phyloP scores from a whole-genome alignment of 2,329 filamentous ascomycete species.

The Alternaria infectoria region DNA sequence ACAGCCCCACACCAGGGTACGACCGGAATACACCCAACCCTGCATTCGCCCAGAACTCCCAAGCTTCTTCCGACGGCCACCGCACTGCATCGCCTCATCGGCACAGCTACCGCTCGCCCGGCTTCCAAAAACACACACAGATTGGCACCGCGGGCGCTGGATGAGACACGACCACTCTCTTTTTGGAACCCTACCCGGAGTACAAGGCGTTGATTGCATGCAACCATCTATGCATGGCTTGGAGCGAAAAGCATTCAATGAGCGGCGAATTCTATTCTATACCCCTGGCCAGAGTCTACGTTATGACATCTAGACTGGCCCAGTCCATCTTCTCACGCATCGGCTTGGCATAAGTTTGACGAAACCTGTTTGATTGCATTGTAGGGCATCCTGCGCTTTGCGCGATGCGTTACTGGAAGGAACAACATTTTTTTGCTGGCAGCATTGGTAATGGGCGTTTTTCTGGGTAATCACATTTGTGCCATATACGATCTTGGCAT shows the following conservation, averaged over 20 bases:
- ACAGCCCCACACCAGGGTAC: slow-evolving; percentile 36
- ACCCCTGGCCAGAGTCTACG: slow-evolving; percentile 13
- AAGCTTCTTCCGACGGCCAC: slow-evolving; percentile 43
- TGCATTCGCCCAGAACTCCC: slow-evolving; percentile 41
- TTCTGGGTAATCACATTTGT: slow-evolving; percentile 21
- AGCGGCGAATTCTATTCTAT: slow-evolving; percentile 20
- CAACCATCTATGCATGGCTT: slow-evolving; percentile 18
- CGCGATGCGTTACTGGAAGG: slow-evolving; percentile 1
- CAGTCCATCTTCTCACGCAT: slow-evolving; percentile 13
- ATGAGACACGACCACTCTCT: slow-evolving; percentile 19
- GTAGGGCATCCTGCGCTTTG: slow-evolving; percentile 1
- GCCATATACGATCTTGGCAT: slow-evolving; percentile 18
- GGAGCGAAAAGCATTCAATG: slow-evolving; percentile 15
- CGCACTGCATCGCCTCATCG: slow-evolving; percentile 47
- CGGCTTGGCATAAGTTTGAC: slow-evolving; percentile 26
- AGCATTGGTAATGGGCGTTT: slow-evolving; percentile 15
- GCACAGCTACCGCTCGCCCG: slow-evolving; percentile 47
- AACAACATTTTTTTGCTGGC: neutral
- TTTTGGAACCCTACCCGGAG: slow-evolving; percentile 28
- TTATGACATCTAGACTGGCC: slow-evolving; percentile 16
- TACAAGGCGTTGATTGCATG: slow-evolving; percentile 26
- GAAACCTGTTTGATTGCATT: slow-evolving; percentile 25
- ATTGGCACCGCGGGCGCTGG: slow-evolving; percentile 47
- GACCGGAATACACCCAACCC: slow-evolving; percentile 43
- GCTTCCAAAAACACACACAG: slow-evolving; percentile 44